These are phyloP conservation scores for Penicillium sp. DNA, from an alignment of 2,329 filamentous ascomycete species.

Conservation along the genomic window DNA sequence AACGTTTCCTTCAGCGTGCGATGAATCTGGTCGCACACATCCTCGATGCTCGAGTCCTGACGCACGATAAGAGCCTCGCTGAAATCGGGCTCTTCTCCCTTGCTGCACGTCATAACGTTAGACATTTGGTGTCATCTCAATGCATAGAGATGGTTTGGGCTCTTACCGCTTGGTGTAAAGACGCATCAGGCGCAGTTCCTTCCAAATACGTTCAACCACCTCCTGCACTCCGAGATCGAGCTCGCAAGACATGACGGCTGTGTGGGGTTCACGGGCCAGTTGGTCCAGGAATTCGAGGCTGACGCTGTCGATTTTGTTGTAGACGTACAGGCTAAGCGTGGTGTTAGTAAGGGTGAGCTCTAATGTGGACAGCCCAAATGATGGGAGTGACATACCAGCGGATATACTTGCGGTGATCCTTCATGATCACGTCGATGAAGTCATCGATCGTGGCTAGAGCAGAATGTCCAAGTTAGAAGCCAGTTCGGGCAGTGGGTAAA, in stretches of 20 bases:
- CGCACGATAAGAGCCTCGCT: constrained; percentile 91
- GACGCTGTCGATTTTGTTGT: constrained; percentile 99
- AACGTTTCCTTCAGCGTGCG: constrained; percentile 95
- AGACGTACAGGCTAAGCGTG: constrained; percentile 79
- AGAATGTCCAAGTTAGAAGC: constrained; percentile 11
- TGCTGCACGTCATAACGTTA: constrained; percentile 57
- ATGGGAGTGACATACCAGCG: constrained; percentile 57
- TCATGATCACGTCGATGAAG: constrained; percentile 99
- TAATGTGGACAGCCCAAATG: not conserved
- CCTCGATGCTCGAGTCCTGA: constrained; percentile 85
- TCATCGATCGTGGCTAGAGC: constrained; percentile 84
- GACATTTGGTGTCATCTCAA: not conserved
- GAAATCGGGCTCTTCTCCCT: constrained; percentile 89
- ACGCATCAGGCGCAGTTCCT: constrained; percentile 85
- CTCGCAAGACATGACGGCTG: constrained; percentile 97
- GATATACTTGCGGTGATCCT: constrained; percentile 98
- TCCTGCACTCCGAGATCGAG: constrained; percentile 91
- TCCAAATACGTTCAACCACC: constrained; percentile 93
- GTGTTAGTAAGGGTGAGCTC: not conserved
- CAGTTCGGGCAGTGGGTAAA: not conserved
- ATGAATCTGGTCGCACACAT: constrained; percentile 96
- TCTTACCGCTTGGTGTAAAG: constrained; percentile 84
- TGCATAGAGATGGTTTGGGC: not conserved
- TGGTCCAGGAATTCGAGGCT: constrained; percentile 92
- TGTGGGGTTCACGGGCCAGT: constrained; percentile 89